Evolutionary conservation across 1,284 basidiomycete species (phyloP).

Genomic region (Cryptococcus sp.): DNA sequence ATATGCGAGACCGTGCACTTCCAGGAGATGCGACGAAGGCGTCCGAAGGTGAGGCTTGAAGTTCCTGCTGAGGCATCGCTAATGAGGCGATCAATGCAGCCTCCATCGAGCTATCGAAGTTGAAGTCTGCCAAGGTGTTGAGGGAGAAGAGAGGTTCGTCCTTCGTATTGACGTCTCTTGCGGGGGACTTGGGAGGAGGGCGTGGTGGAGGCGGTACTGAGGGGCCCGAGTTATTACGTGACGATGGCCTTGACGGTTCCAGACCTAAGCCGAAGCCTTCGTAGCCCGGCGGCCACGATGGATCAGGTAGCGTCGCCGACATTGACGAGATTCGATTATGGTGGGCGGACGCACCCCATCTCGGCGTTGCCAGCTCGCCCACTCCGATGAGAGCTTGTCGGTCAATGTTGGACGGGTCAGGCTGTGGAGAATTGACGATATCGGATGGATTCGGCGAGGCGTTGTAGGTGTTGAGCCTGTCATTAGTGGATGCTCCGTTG

Average conservation of each 20-base stretch:
- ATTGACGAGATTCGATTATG: constrained; percentile 27
- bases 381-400: constrained; percentile 86
- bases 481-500: not conserved
- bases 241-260: not conserved
- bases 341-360: constrained; percentile 64
- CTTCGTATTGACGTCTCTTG: constrained; percentile 3
- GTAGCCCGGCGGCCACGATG: constrained; percentile 6
- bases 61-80: constrained; percentile 26
- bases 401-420: constrained; percentile 79
- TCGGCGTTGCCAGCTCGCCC: constrained; percentile 94
- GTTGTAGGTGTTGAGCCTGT: constrained; percentile 11
- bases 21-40: constrained; percentile 28
- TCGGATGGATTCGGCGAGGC: constrained; percentile 41
- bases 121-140: constrained; percentile 37
- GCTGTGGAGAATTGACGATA: constrained; percentile 13
- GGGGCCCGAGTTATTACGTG: constrained; percentile 8
- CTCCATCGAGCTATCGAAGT: constrained; percentile 45
- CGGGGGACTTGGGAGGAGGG: constrained; percentile 10
- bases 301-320: constrained; percentile 18
- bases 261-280: constrained; percentile 18
- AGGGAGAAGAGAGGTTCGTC: constrained; percentile 25
- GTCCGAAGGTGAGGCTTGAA: constrained; percentile 8
- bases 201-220: constrained; percentile 10
- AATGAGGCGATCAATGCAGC: constrained; percentile 40
- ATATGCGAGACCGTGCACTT: constrained; percentile 44